These are phyloP conservation scores for Microglena sp. DNA, from an alignment of 139 green algal species.

Conservation along the genomic window DNA sequence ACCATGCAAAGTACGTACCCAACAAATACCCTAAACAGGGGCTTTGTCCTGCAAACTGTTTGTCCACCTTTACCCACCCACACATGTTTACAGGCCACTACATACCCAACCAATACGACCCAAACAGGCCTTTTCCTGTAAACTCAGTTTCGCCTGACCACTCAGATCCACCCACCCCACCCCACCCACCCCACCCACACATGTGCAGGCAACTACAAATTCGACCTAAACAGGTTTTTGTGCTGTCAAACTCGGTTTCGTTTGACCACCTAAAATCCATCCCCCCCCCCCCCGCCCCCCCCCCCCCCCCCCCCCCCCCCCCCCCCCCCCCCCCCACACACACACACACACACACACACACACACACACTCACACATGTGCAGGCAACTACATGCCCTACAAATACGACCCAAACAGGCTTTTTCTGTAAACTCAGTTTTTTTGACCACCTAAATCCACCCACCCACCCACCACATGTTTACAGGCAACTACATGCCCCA, in stretches of 20 bases:
- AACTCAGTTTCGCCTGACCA: constrained; percentile 41
- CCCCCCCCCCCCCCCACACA: too few relatives aligned
- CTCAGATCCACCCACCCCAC: background rate
- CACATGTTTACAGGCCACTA: background rate
- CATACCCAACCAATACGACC: constrained; percentile 60
- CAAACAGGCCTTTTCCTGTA: constrained; percentile 65
- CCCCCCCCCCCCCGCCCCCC: too few relatives aligned
- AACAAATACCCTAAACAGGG: background rate
- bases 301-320: too few relatives aligned
- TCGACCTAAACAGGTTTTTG: background rate
- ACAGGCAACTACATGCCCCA: background rate
- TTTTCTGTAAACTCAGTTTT: background rate
- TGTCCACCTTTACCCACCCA: background rate
- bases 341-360: background rate
- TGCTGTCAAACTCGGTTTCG: too few relatives aligned
- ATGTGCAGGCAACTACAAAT: background rate
- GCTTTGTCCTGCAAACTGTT: background rate
- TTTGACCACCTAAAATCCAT: too few relatives aligned
- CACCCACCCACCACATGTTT: too few relatives aligned
- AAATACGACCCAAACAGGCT: constrained; percentile 26
- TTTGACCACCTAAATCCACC: background rate
- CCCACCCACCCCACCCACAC: background rate
- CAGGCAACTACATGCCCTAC: constrained; percentile 28
- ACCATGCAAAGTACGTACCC: constrained; percentile 3
- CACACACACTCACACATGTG: background rate